Percentiles rank a stretch among this genome's conserved stretches.
Conservation (phyloP, 2,329 filamentous ascomycete genomes). For the Dactylellina cionopaga region DNA sequence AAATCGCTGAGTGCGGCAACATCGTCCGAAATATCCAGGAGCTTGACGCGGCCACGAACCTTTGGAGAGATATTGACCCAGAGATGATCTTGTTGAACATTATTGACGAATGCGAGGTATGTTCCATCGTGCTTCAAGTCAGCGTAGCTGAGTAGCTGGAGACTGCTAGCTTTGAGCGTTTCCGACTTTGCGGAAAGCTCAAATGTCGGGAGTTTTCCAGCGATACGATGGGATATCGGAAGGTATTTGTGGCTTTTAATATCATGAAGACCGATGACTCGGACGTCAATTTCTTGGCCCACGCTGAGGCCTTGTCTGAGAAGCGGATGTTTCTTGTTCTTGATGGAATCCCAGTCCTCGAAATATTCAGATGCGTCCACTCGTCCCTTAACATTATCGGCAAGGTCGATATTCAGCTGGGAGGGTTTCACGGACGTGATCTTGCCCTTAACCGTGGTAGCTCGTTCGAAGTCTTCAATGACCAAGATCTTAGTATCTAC, state of each 20-base stretch:
- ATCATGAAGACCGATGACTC: constrained; percentile 87
- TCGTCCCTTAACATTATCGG: constrained; percentile 89
- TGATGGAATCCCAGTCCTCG: constrained; percentile 85
- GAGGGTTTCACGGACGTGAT: constrained; percentile 88
- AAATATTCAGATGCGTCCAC: constrained; percentile 92
- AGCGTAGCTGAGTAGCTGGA: constrained; percentile 75
- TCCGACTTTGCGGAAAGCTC: constrained; percentile 85
- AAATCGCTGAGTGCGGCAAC: constrained; percentile 80
- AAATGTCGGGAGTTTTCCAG: constrained; percentile 77
- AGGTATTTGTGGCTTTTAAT: constrained; percentile 89
- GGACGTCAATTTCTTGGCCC: constrained; percentile 77
- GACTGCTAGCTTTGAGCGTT: constrained; percentile 65
- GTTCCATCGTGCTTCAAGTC: constrained; percentile 76
- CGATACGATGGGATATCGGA: constrained; percentile 80
- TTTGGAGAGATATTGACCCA: constrained; percentile 93
- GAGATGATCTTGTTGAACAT: constrained; percentile 78
- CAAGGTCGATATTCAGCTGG: constrained; percentile 88
- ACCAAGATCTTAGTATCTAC: constrained; percentile 73
- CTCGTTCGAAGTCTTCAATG: constrained; percentile 77
- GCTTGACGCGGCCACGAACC: constrained; percentile 82
- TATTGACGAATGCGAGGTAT: constrained; percentile 89
- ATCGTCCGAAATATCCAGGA: constrained; percentile 88
- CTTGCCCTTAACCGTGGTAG: constrained; percentile 77
- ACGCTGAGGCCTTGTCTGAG: constrained; percentile 67
- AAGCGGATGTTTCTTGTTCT: constrained; percentile 83